Evolutionary conservation across 352 stramenopile genomes (phyloP), one percentile per base, ranked within the genome.

Genomic region (Peronospora tabacina): DNA sequence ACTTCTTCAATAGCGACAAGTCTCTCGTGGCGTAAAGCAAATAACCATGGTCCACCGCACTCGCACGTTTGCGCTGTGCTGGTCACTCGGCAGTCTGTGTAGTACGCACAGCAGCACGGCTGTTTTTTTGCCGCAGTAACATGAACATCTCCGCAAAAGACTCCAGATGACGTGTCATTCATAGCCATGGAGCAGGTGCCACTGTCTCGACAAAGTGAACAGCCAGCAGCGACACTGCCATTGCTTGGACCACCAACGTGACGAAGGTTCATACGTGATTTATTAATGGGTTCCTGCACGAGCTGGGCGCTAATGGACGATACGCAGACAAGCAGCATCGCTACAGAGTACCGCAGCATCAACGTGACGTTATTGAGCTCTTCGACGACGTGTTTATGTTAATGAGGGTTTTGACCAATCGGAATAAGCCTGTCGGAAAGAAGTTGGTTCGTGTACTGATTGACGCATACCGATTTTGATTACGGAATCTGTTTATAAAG

Each of bases 151-250:
- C 78, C 78, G 30, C 78, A 89, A 56, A 82, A 89, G 24, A 85
- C 78, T 26, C 78, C 78, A 4, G 59, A 69, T 7, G 49, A 55
- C 34, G 44, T 48, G 35, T 83, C 77, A 17, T 68, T 63, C 49
- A 85, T 67, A 2, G 78, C 78, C 6, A 71, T 38, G 5, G 78
- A 87, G 59, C 78, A 89, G 54, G 85, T 86, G 3, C 78, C 73
- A 16, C 64, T 81, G 46, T 73, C 61, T 12, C 75, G 69, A 45
- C 78, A 89, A 12, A 74, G 38, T 3, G 57, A 59, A 45, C 78
- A 89, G 28, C 78, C 78, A 5, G 38, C 38, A 28, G 50, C 13
- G 11, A 63, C 29, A 24, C 51, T 66, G n/a, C 61, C 55, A 43
- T 58, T 40, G 17, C 35, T 46, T 19, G 40, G 24, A 30, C 28